Evolutionary conservation across 306 rosid species (phyloP), one percentile per base, ranked within the genome.

Genomic region (Corylus avellana): DNA sequence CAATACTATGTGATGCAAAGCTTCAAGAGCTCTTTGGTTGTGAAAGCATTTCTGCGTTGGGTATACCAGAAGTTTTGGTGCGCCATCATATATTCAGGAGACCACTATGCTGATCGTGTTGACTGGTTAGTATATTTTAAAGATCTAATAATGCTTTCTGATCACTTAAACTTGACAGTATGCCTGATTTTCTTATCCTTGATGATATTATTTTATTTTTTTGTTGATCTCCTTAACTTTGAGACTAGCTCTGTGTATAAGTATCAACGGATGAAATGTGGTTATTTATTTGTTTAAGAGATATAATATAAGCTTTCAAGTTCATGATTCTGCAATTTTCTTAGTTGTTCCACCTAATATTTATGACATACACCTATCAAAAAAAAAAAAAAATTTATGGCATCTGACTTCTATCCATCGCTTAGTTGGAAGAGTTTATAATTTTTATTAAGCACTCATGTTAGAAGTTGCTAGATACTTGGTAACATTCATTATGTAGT

Each of bases 1-100:
- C 87, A 54, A 85, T 91, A 66, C 42, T 79, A 66, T 93, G 96
- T 71, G 96, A 93, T 80, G 84, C 88, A 73, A 93, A 89, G 88
- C 92, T 91, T 78, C 94, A 83, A 74, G 96, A 91, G 84, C 83
- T 93, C 73, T 91, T 93, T 61, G 94, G 97, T 84, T 89, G 92
- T 79, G 91, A 84, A 73, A 93, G 92, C 85, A 93, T 93, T 78
- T 81, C 91, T 50, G 91, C 96, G 13, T 75, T 88, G 82, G 94
- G 93, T 79, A 91, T 93, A 75, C 91, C 91, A 8, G 94, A 91
- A 83, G 91, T 89, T 67, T 85, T 93, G 86, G 84, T 85, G 39
- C 88, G 90, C 63, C 90, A 83, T 81, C 98, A 93, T 84, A 87
- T 93, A 78, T 79, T 79, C 88, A 86, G 94, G 78, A 89, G 90